Conservation (phyloP, 2,329 filamentous ascomycete genomes). For the Fusarium hostae region DNA sequence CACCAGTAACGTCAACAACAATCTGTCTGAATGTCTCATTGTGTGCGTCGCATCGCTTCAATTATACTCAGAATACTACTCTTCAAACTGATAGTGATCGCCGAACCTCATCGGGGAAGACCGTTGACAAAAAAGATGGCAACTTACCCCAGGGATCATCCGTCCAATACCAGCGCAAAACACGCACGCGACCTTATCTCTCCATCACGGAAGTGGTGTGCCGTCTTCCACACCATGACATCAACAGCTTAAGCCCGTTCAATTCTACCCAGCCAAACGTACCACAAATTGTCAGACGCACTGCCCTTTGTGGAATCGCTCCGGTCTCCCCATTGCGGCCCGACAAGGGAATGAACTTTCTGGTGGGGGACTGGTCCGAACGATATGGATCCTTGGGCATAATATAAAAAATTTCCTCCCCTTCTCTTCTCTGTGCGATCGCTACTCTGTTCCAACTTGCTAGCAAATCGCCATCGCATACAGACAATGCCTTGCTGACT, state of each 20-base stretch:
- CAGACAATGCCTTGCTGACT: constrained; percentile 36
- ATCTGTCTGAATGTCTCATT: too few relatives aligned
- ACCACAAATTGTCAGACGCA: constrained; percentile 27
- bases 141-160: background rate
- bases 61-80: background rate
- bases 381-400: constrained; percentile 19
- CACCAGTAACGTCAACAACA: background rate
- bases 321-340: constrained; percentile 37
- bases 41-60: background rate
- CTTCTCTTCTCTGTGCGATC: background rate
- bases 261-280: constrained; percentile 5
- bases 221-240: constrained; percentile 33
- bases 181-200: constrained; percentile 31
- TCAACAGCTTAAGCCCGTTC: constrained; percentile 27
- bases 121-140: background rate
- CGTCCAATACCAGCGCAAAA: constrained; percentile 6
- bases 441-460: background rate
- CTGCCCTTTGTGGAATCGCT: constrained; percentile 28
- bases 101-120: background rate
- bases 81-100: background rate
- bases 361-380: constrained; percentile 15
- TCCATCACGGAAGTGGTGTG: constrained; percentile 24
- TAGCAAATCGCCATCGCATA: background rate
- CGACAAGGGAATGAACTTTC: constrained; percentile 21
- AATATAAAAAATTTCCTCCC: constrained; percentile 23